Evolutionary conservation across 148 eudicot species (phyloP).

Genomic region (Hydrangea macrophylla): DNA sequence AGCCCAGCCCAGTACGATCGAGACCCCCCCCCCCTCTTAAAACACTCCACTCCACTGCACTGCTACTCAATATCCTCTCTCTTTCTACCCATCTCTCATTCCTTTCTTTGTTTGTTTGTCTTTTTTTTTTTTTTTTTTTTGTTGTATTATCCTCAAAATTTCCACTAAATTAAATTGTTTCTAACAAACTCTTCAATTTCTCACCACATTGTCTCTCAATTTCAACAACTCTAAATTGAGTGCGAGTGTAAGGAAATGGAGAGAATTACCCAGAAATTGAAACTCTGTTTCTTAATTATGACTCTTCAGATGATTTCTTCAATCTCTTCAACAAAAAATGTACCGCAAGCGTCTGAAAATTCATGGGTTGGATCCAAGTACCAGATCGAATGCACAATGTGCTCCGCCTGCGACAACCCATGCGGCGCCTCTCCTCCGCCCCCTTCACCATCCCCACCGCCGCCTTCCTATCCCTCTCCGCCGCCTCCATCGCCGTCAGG

Average conservation of each 20-base stretch:
- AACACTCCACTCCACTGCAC: neutral
- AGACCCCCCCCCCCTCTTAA: no score
- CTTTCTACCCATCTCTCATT: neutral
- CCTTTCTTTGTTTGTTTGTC: no score
- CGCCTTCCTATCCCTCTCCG: constrained; percentile 28
- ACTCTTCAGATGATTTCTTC: neutral
- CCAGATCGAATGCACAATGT: constrained; percentile 60
- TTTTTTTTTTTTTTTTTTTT: no score
- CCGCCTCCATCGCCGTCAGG: neutral
- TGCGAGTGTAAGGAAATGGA: neutral
- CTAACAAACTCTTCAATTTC: neutral
- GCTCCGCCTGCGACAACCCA: constrained; percentile 46
- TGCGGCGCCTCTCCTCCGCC: constrained; percentile 21
- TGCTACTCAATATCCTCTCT: neutral
- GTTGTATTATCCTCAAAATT: neutral
- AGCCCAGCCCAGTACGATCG: no score
- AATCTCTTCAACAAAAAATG: neutral
- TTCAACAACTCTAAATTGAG: neutral
- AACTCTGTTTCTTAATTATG: neutral
- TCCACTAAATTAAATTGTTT: neutral
- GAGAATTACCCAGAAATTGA: neutral
- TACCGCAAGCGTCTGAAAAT: constrained; percentile 4
- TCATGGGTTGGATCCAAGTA: constrained; percentile 48
- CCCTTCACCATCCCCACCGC: constrained; percentile 23
- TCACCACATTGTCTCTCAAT: neutral